A percentile compares a stretch with the other conserved stretches of the same genome.
phyloP scores from a whole-genome alignment of 495 filamentous ascomycete genomes.

The Penicillium ucsense region DNA sequence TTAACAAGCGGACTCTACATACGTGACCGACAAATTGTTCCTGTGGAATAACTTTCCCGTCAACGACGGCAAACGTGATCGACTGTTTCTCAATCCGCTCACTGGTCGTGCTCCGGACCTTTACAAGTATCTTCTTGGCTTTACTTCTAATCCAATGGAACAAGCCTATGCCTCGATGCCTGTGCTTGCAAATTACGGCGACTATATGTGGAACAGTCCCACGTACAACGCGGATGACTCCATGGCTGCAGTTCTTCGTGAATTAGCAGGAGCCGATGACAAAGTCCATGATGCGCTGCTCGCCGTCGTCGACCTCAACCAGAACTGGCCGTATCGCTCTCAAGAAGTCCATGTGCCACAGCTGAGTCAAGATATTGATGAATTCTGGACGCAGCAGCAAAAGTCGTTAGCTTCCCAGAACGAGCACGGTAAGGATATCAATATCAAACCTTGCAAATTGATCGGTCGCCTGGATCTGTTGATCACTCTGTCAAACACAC shows the following conservation, averaged over 20 bases:
- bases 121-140: conserved; percentile 8
- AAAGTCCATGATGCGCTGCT: conserved; percentile 3
- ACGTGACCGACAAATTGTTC: conserved; percentile 8
- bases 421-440: background rate
- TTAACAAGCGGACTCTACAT: conserved; percentile 2
- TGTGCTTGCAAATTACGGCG: conserved; percentile 7
- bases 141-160: conserved; percentile 10
- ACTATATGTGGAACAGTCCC: conserved; percentile 9
- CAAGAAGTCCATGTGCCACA: conserved; percentile 1
- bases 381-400: conserved; percentile 3
- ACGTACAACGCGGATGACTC: conserved; percentile 5
- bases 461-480: conserved; percentile 1
- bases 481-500: conserved; percentile 1
- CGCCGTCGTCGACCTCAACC: conserved; percentile 8
- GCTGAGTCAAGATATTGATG: conserved; percentile 3
- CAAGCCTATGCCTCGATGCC: conserved; percentile 9
- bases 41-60: conserved; percentile 13
- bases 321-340: conserved; percentile 9
- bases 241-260: conserved; percentile 2
- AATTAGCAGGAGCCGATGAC: conserved; percentile 2
- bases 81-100: conserved; percentile 8
- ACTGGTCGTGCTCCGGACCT: conserved; percentile 5
- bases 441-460: background rate
- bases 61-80: conserved; percentile 8
- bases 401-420: background rate